Evolutionary conservation across 306 rosid genomes (phyloP), one percentile per base, ranked within the genome.

Genomic region (Datisca glomerata): DNA sequence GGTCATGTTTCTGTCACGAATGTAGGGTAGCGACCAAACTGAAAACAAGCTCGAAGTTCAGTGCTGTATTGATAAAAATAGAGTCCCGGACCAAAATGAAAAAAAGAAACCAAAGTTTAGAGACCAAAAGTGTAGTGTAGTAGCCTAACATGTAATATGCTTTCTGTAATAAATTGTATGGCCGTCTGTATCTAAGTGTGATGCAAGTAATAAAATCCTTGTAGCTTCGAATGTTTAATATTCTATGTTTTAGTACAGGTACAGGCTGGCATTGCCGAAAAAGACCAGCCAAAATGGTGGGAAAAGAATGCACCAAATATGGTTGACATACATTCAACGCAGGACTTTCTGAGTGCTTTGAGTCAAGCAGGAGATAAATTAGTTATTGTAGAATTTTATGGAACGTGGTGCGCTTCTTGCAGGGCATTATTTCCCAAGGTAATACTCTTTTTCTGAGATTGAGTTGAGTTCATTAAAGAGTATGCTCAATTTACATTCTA

Each of bases 401-500:
- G 99, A 36, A 91, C 96, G 29, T 91, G 96, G 99, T 85, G 99
- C 62, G 96, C 92, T 64, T 91, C 99, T 59, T 91, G 99, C 75
- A 76, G 99, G 56, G 99, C 96, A 33, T 81, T 91, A 63, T 91
- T 42, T 61, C 99, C 99, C 18, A 81, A 79, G 96, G 99, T 91
- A 64, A 51, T 24, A 7, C 16, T 12, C 15, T 40, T 41, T 29
- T 11, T 24, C 38, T n/a, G n/a, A n/a, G n/a, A n/a, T n/a, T n/a
- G n/a, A n/a, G n/a, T n/a, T n/a, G n/a, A n/a, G n/a, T n/a, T n/a
- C n/a, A n/a, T n/a, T n/a, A n/a, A n/a, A n/a, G n/a, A n/a, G n/a
- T n/a, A n/a, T n/a, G n/a, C n/a, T n/a, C n/a, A n/a, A n/a, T n/a
- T n/a, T n/a, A n/a, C n/a, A n/a, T n/a, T n/a, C n/a, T n/a, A n/a